Conservation (phyloP, 768 basidiomycete genomes). For the Favolaschia claudopus region DNA sequence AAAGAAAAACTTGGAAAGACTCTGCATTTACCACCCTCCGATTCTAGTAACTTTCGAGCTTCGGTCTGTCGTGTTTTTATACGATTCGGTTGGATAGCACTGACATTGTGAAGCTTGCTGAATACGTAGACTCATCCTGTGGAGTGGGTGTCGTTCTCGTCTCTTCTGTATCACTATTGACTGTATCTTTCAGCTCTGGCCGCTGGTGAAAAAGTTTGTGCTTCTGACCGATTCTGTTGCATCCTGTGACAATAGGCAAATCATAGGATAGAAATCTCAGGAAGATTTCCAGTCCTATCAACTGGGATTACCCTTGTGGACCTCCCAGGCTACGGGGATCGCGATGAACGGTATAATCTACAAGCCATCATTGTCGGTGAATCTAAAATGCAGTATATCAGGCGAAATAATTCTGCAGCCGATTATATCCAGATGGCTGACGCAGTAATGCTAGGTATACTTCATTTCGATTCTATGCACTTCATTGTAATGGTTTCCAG, state of each 20-base stretch:
- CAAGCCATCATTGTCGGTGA: too few relatives aligned
- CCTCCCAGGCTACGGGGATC: constrained; percentile 14
- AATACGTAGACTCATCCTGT: not conserved
- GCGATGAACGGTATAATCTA: not conserved
- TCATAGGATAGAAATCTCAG: constrained; percentile 4
- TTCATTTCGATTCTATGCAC: too few relatives aligned
- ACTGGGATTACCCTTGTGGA: constrained; percentile 9
- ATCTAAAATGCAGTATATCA: not conserved
- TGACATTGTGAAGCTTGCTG: constrained; percentile 3
- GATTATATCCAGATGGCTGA: constrained; percentile 1
- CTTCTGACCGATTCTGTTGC: not conserved
- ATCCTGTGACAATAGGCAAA: not conserved
- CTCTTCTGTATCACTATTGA: too few relatives aligned
- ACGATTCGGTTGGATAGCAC: not conserved
- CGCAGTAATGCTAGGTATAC: constrained; percentile 7
- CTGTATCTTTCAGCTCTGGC: constrained; percentile 15
- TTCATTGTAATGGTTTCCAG: not conserved
- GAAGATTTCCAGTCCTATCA: constrained; percentile 1
- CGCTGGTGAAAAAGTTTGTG: constrained; percentile 1
- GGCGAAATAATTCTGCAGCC: not conserved
- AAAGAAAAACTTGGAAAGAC: not conserved
- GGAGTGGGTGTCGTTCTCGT: too few relatives aligned
- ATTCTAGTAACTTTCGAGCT: not conserved
- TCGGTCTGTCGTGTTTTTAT: not conserved
- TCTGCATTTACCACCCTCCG: not conserved